Conservation (phyloP, 768 basidiomycete species). For the Mycena alexandri region DNA sequence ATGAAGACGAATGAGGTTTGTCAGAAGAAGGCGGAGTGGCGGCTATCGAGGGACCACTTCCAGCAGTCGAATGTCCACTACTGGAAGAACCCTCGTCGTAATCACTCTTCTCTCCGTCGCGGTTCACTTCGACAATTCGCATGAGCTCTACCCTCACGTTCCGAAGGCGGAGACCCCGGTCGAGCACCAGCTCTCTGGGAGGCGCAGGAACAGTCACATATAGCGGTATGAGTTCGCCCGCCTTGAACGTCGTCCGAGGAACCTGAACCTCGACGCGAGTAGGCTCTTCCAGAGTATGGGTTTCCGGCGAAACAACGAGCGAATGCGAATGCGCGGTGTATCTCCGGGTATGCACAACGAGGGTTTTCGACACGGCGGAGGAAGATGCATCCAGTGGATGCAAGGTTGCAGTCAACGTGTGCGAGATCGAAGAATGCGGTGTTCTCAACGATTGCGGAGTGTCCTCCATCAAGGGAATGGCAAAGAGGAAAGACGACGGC, state of each 20-base stretch:
- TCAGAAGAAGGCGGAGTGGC: conserved; percentile 43
- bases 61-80: conserved; percentile 38
- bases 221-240: conserved; percentile 81
- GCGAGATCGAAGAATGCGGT: conserved; percentile 76
- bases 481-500: conserved; percentile 81
- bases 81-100: conserved; percentile 53
- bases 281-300: conserved; percentile 69
- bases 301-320: conserved; percentile 72
- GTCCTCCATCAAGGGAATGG: conserved; percentile 82
- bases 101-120: conserved; percentile 52
- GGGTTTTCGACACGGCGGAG: conserved; percentile 63
- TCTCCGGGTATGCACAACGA: conserved; percentile 79
- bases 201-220: conserved; percentile 89
- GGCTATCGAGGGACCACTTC: conserved; percentile 49
- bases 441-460: conserved; percentile 88
- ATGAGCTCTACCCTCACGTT: conserved; percentile 87
- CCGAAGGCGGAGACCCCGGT: conserved; percentile 79
- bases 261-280: conserved; percentile 78
- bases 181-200: conserved; percentile 71
- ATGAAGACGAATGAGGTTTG: conserved; percentile 50
- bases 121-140: conserved; percentile 69
- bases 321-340: conserved; percentile 75
- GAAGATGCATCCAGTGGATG: conserved; percentile 59
- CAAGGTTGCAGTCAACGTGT: conserved; percentile 77
- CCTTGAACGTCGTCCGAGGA: conserved; percentile 77